Evolutionary conservation across 305 asterid genomes (phyloP).

Genomic region (Nicotiana rustica): DNA sequence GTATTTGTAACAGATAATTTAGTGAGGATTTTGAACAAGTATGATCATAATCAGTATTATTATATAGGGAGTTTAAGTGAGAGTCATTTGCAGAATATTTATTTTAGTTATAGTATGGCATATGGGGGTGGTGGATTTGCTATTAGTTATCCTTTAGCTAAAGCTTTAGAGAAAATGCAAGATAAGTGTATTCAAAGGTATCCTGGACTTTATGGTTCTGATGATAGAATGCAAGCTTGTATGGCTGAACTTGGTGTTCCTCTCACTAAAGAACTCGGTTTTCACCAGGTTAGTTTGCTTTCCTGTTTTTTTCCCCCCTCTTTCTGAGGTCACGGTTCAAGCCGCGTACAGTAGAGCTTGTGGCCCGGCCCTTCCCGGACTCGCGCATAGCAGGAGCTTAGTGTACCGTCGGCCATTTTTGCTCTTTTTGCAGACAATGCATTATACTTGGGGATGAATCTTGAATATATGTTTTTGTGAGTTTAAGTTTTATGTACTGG

Average conservation of each 20-base stretch:
- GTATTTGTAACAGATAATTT: slow-evolving; percentile 87
- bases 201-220: slow-evolving; percentile 91
- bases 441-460: slow-evolving; percentile 7
- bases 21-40: slow-evolving; percentile 76
- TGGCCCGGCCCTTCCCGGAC: too few species aligned
- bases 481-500: too few species aligned
- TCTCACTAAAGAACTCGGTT: slow-evolving; percentile 91
- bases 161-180: slow-evolving; percentile 85
- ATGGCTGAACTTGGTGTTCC: slow-evolving; percentile 99
- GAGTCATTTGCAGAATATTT: slow-evolving; percentile 92
- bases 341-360: too few species aligned
- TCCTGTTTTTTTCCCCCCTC: neutral
- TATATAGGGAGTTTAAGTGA: slow-evolving; percentile 91
- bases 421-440: slow-evolving; percentile 7
- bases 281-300: slow-evolving; percentile 76
- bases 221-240: slow-evolving; percentile 97
- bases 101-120: slow-evolving; percentile 86
- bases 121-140: slow-evolving; percentile 99
- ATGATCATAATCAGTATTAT: slow-evolving; percentile 85
- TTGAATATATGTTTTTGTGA: neutral
- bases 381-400: too few species aligned
- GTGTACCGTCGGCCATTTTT: neutral
- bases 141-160: slow-evolving; percentile 85
- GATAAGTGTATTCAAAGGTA: slow-evolving; percentile 90
- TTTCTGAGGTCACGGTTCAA: neutral